phyloP scores from a whole-genome alignment of 148 eudicot genomes.

The Rhododendron henanense region DNA sequence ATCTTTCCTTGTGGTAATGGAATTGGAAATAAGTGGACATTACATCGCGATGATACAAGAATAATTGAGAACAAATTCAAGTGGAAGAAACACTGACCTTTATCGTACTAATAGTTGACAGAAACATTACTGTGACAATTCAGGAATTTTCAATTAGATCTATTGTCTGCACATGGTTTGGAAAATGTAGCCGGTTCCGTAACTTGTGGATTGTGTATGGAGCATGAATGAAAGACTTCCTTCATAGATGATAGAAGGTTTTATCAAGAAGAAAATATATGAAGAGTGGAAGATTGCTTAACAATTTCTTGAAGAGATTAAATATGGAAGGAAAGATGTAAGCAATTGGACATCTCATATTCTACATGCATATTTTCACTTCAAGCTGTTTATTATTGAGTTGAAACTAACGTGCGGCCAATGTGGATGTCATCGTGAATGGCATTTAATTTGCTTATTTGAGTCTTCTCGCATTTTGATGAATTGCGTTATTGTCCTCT shows the following conservation, averaged over 20 bases:
- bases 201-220: background rate
- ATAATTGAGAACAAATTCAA: background rate
- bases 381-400: background rate
- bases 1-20: background rate
- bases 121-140: background rate
- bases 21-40: background rate
- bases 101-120: background rate
- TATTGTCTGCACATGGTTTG: background rate
- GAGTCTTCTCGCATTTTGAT: background rate
- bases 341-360: background rate
- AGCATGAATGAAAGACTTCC: background rate
- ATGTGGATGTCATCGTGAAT: background rate
- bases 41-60: background rate
- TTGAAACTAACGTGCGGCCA: background rate
- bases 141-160: background rate
- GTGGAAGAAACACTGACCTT: background rate
- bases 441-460: background rate
- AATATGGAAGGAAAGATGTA: background rate
- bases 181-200: background rate
- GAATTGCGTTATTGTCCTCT: background rate
- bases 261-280: background rate
- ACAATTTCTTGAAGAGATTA: background rate
- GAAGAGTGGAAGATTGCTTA: background rate
- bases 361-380: background rate
- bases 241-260: background rate